phyloP scores from a whole-genome alignment of 805 yeast species.

The Ogataea pignaliae region DNA sequence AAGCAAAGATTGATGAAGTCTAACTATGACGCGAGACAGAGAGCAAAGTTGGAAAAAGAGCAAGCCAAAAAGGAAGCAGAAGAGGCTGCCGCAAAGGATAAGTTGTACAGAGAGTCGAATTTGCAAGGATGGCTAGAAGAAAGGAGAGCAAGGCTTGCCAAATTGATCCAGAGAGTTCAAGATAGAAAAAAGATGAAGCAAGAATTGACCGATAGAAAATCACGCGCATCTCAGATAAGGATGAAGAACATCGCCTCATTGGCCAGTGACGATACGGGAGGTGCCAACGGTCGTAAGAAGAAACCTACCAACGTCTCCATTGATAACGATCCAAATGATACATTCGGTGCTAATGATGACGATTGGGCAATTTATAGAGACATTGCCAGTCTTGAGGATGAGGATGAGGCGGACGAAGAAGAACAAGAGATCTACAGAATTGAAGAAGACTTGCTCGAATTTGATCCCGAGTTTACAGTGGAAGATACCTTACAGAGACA shows the following conservation, averaged over 20 bases:
- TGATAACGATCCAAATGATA: conserved; percentile 89
- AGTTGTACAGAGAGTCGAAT: conserved; percentile 72
- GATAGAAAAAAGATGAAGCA: conserved; percentile 67
- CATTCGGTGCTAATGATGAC: conserved; percentile 91
- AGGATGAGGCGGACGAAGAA: conserved; percentile 76
- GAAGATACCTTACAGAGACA: conserved; percentile 82
- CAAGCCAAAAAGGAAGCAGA: conserved; percentile 56
- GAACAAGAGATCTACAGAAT: conserved; percentile 52
- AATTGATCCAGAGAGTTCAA: conserved; percentile 54
- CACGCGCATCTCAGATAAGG: conserved; percentile 85
- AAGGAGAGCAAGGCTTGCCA: conserved; percentile 58
- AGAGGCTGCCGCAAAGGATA: conserved; percentile 61
- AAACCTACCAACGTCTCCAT: conserved; percentile 60
- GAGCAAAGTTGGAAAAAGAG: conserved; percentile 75
- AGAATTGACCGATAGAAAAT: conserved; percentile 82
- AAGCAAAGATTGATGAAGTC: conserved; percentile 80
- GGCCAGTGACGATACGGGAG: conserved; percentile 55
- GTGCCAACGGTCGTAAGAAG: conserved; percentile 30
- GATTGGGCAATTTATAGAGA: conserved; percentile 93
- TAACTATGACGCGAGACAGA: conserved; percentile 80
- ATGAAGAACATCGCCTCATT: conserved; percentile 88
- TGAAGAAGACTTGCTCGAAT: conserved; percentile 72
- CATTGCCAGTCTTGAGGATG: conserved; percentile 69
- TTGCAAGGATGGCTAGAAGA: conserved; percentile 74
- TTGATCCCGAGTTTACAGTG: conserved; percentile 79